A percentile compares a stretch with the other conserved stretches of the same genome.
Conservation (phyloP, 208 protist species). For the Trypanosoma vivax region DNA sequence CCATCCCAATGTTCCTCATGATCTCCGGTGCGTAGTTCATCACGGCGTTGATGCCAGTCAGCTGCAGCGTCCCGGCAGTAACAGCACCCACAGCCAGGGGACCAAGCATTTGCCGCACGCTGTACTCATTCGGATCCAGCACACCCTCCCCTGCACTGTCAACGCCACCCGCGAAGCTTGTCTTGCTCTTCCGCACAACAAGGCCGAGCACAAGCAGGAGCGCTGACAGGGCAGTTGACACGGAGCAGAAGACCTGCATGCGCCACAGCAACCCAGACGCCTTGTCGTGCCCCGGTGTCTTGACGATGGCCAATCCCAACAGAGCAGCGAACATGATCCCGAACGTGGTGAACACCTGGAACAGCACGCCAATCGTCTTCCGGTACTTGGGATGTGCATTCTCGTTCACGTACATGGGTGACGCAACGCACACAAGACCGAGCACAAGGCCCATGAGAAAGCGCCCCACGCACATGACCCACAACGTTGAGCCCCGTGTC, state of each 20-base stretch:
- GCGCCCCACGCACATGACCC: conserved; percentile 59
- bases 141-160: conserved; percentile 13
- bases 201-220: conserved; percentile 44
- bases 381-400: conserved; percentile 52
- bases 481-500: conserved; percentile 55
- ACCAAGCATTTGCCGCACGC: conserved; percentile 34
- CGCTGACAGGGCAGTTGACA: conserved; percentile 56
- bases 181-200: conserved; percentile 12
- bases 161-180: conserved; percentile 11
- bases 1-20: conserved; percentile 53
- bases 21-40: conserved; percentile 86
- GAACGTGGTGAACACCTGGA: conserved; percentile 78
- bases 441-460: conserved; percentile 68
- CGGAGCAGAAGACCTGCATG: conserved; percentile 43
- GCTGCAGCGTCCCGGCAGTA: conserved; percentile 57
- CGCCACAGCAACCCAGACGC: conserved; percentile 42
- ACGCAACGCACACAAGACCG: conserved; percentile 49
- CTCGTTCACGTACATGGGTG: conserved; percentile 71
- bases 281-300: conserved; percentile 33
- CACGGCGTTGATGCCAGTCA: conserved; percentile 84
- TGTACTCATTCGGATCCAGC: conserved; percentile 42
- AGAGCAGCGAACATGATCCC: conserved; percentile 72
- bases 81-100: conserved; percentile 42
- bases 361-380: conserved; percentile 62
- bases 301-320: conserved; percentile 51